Base-by-base conservation (phyloP, 305 asterid genomes). In the Fraxinus xanthoxyloides region DNA sequence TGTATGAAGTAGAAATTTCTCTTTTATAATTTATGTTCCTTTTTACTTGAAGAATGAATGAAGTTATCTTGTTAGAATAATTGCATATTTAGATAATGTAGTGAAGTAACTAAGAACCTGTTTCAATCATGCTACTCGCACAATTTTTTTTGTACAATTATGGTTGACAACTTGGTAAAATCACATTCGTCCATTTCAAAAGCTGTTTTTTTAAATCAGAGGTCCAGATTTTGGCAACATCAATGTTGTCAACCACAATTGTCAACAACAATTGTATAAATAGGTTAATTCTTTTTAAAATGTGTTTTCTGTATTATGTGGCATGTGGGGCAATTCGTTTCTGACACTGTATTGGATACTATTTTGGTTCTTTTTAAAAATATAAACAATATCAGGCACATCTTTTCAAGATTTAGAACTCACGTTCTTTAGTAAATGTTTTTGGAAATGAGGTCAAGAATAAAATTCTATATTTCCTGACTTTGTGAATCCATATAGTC, bases 401-500 rank as follows among this genome's bases (percentile, higher is more conserved):
- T 4, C 32, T 80, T 31, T 40, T 56, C 17, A 35, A 40, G 40
- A 61, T 21, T 31, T n/a, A 21, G 46, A 13, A 38, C 23, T 23
- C 36, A 23, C 24, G 21, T 61, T 26, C 56, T 15, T 63, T 61
- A 26, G 4, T 3, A 56, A 59, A 7, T 7, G 13, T 6, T 21
- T 59, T 59, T 59, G 69, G 69, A 59, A 81, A 81, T 46, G 26
- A n/a, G 56, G 38, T 63, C 77, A 31, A 48, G 59, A 63, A n/a
- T 59, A 6, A 21, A 9, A 23, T 21, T 65, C 6, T 36, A 2
- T n/a, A 76, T 63, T 63, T 19, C 17, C 75, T 76, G 70, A 40
- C 32, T 35, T 48, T 30, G 35, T 59, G 75, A 75, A 81, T 77
- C 81, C 79, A 72, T 70, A 35, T 79, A 51, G 28, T 40, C 54